These are phyloP conservation scores for Lachnellula hyalina DNA, from an alignment of 2,329 filamentous ascomycete species.

Conservation along the genomic window DNA sequence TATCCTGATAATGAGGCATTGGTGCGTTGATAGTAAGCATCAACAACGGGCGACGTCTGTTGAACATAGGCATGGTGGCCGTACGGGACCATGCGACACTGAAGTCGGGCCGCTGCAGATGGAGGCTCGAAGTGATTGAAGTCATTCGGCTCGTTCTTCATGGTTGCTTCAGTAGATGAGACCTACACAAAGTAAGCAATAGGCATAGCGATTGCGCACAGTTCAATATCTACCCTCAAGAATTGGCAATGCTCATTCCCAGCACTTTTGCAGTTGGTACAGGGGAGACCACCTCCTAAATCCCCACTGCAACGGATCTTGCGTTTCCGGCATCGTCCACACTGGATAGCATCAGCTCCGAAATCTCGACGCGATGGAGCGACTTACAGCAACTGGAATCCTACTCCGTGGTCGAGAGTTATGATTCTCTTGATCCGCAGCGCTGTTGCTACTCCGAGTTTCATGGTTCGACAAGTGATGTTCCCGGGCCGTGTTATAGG, in stretches of 20 bases:
- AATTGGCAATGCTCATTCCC: constrained; percentile 71
- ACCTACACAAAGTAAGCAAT: constrained; percentile 19
- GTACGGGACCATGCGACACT: constrained; percentile 20
- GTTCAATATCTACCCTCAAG: constrained; percentile 56
- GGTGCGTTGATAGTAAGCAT: constrained; percentile 16
- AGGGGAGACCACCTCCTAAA: constrained; percentile 66
- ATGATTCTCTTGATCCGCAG: constrained; percentile 20
- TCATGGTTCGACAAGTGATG: constrained; percentile 18
- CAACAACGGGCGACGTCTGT: constrained; percentile 6
- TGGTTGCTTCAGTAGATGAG: constrained; percentile 23
- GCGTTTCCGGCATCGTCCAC: constrained; percentile 79
- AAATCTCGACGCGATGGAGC: constrained; percentile 7
- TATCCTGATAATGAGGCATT: constrained; percentile 13
- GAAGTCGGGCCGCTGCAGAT: constrained; percentile 20
- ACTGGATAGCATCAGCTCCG: constrained; percentile 47
- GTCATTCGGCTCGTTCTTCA: constrained; percentile 22
- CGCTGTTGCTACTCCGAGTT: constrained; percentile 16
- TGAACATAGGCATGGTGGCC: constrained; percentile 15
- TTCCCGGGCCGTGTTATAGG: constrained; percentile 15
- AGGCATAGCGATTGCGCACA: neutral
- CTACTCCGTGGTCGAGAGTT: constrained; percentile 33
- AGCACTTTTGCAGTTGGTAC: constrained; percentile 74
- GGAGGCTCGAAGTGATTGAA: constrained; percentile 22
- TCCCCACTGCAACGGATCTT: constrained; percentile 96
- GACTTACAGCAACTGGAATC: constrained; percentile 47